These are phyloP conservation scores for Kodamaea arcana DNA, from an alignment of 1,139 yeast species.

Conservation along the genomic window DNA sequence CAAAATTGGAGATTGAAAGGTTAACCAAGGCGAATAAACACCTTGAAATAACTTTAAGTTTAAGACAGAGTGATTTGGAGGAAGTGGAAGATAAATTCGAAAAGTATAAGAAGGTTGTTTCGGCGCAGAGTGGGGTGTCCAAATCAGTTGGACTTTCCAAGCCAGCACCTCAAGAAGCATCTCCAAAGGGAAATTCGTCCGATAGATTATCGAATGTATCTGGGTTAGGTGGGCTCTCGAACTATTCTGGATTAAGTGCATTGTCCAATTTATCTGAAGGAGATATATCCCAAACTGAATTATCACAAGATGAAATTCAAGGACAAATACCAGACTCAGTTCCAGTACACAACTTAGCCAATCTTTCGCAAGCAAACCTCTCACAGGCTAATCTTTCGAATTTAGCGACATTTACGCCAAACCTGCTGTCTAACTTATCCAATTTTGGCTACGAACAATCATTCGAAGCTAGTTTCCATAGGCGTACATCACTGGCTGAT, in stretches of 20 bases:
- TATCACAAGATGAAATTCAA: no score
- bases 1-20: conserved; percentile 13
- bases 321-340: conserved; percentile 2
- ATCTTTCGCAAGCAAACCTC: conserved; percentile 15
- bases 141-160: no score
- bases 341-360: conserved; percentile 11
- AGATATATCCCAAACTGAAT: no score
- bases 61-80: conserved; percentile 12
- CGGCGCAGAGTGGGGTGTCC: no score
- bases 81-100: conserved; percentile 31
- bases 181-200: neutral
- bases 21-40: conserved; percentile 11
- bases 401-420: neutral
- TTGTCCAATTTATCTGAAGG: no score
- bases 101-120: conserved; percentile 20
- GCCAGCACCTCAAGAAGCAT: neutral
- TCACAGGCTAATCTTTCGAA: conserved; percentile 7
- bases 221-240: no score
- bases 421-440: neutral
- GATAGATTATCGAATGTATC: neutral
- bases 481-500: neutral
- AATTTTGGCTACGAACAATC: neutral
- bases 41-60: conserved; percentile 16
- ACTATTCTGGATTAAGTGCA: no score
- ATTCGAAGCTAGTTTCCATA: neutral